Base-by-base conservation (phyloP, 345 rosid species). In the Pistacia vera region DNA sequence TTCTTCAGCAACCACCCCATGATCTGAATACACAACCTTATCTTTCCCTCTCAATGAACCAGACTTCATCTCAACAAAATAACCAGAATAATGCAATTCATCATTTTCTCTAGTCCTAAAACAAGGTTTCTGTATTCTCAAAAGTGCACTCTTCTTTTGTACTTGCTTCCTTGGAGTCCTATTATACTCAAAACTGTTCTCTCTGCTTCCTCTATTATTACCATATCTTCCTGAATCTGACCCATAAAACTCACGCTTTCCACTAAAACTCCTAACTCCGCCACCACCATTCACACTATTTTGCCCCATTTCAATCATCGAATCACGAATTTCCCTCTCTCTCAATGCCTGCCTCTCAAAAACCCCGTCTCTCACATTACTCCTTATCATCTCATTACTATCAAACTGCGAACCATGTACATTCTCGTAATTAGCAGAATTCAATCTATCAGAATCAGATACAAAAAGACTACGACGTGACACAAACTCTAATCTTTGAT, bases 61-160 rank as follows among this genome's bases (percentile, higher is more conserved):
- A 64, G 83, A 66, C 65, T 87, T 86, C 49, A 71, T 74, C 75
- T 85, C 92, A 75, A 72, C 83, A 64, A 66, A 77, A 75, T 83
- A 70, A 82, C 79, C 75, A 5, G 63, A 83, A 70, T 78, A 77
- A 67, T 81, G 87, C 36, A 79, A 75, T 66, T 84, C 70, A 20
- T 88, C 87, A 66, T 85, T 85, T 36, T 90, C 97, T 63, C 93
- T 85, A 68, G 75, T 78, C 78, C 81, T 87, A 66, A 78, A 81
- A 75, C 63, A 77, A n/a, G 77, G 77, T 70, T 81, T 85, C 80
- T 91, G 97, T 83, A 93, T 87, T 90, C 99, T 90, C 74, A 88
- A 85, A 63, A 93, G 80, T 79, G 88, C 99, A 87, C 98, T 96
- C 89, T 83, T 96, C 83, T 93, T 96, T 79, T 83, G 93, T 22